Base-by-base conservation (phyloP, 2,329 filamentous ascomycete genomes). In the Fusarium falciforme region DNA sequence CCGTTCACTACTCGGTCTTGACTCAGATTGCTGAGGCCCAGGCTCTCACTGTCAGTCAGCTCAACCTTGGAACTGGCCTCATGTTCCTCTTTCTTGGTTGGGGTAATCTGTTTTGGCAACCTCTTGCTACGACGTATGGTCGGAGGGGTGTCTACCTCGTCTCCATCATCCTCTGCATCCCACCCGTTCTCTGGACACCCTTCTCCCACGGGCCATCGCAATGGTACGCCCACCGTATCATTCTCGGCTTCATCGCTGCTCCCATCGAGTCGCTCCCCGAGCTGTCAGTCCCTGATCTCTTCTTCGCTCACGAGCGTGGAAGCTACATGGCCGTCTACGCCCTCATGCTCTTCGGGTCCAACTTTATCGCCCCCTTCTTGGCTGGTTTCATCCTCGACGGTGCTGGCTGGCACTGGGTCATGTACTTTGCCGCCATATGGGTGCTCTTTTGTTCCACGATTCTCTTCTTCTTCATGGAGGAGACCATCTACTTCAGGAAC, bases 381-480 rank as follows among this genome's bases (percentile, higher is more conserved):
- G 84, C 85, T 5, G 87, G 87, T 1, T 89, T 85, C 74, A 85
- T 89, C 68, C 82, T 82, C 40, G 83, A 88, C 47, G 82, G 82
- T 2, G 82, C 83, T 68, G 86, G 86, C 3, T 89, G 87, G 87
- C 70, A 83, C 63, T 89, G 87, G 85, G 78, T 77, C 22, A 77
- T 83, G 67, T 76, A 81, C 63, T 89, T 87, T 83, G 86, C 85
- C 36, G 87, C 89, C 6, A 90, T 91, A 31, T 84, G 91, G 71
- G 79, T 82, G 4, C 87, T 80, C 1, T 79, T 86, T 2, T 83
- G 81, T 11, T 86, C 88, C 40, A 74, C 90, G 20, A 84, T 89
- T 71, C 79, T 88, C 2, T 90, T 89, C 80, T 87, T 91, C 74
- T 86, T 87, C 78, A 86, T 90, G 83, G 89, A 91, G 78, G 89